Conservation (phyloP, 352 stramenopile genomes). For the Thraustotheca clavata region DNA sequence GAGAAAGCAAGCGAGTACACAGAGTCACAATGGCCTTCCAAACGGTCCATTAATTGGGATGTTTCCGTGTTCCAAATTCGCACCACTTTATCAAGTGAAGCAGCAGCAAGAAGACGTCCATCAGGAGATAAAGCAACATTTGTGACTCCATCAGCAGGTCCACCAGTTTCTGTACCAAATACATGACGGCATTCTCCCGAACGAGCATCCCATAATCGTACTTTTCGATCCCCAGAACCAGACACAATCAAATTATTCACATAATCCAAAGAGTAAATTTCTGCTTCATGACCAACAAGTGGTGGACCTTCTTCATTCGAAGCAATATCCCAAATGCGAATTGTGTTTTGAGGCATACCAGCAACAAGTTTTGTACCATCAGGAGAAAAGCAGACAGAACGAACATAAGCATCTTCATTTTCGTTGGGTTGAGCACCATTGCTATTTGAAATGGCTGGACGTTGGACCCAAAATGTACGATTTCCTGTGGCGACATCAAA, state of each 20-base stretch:
- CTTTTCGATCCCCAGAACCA: constrained; percentile 74
- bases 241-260: constrained; percentile 82
- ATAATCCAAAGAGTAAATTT: constrained; percentile 83
- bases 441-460: constrained; percentile 26
- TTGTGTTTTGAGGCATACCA: constrained; percentile 85
- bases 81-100: constrained; percentile 79
- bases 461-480: constrained; percentile 71
- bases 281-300: constrained; percentile 76
- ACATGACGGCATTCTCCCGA: constrained; percentile 77
- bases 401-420: constrained; percentile 71
- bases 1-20: constrained; percentile 86
- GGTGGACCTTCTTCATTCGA: constrained; percentile 74
- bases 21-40: constrained; percentile 79
- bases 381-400: constrained; percentile 76
- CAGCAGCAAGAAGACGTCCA: constrained; percentile 61
- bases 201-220: constrained; percentile 74
- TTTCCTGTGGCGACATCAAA: constrained; percentile 81
- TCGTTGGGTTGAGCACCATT: constrained; percentile 46
- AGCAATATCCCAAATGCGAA: constrained; percentile 80
- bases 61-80: constrained; percentile 82
- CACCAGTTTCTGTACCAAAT: constrained; percentile 73
- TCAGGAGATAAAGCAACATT: constrained; percentile 73
- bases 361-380: constrained; percentile 78
- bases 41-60: constrained; percentile 62
- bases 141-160: constrained; percentile 70